These are phyloP conservation scores for Leucocoprinus sp. DNA, from an alignment of 768 basidiomycete genomes.

Conservation along the genomic window DNA sequence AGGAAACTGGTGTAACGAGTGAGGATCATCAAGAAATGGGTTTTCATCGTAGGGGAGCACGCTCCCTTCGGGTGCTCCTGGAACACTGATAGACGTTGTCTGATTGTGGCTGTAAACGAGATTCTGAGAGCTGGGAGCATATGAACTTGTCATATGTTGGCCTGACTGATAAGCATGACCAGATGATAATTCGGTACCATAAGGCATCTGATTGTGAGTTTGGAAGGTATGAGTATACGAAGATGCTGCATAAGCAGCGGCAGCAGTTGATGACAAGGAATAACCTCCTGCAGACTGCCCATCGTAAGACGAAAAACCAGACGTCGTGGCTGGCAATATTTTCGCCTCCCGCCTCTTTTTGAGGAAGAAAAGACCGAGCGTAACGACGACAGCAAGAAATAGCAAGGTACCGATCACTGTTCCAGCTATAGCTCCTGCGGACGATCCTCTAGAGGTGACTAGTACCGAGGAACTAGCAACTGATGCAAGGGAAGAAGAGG, in stretches of 20 bases:
- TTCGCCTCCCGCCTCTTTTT: slow-evolving; percentile 17
- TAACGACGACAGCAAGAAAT: slow-evolving; percentile 43
- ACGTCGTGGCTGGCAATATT: slow-evolving; percentile 10
- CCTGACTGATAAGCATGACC: slow-evolving; percentile 7
- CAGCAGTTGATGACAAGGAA: slow-evolving; percentile 4
- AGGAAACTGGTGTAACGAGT: slow-evolving; percentile 7
- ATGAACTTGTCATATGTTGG: slow-evolving; percentile 14
- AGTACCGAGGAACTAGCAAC: slow-evolving; percentile 1
- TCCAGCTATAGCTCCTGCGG: slow-evolving; percentile 42
- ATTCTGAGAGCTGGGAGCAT: slow-evolving; percentile 19
- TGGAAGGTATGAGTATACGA: background rate
- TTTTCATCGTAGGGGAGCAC: slow-evolving; percentile 15
- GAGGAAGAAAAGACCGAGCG: slow-evolving; percentile 45
- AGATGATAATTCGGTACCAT: background rate
- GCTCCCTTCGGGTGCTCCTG: slow-evolving; percentile 4
- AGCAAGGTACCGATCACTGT: slow-evolving; percentile 45
- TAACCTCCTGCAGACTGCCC: background rate
- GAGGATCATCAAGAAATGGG: slow-evolving; percentile 22
- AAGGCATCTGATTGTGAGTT: slow-evolving; percentile 1
- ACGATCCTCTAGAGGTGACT: slow-evolving; percentile 16
- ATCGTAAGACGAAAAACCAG: slow-evolving; percentile 4
- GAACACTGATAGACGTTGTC: slow-evolving; percentile 1
- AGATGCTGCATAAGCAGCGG: slow-evolving; percentile 3
- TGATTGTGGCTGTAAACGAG: slow-evolving; percentile 3
- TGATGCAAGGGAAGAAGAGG: slow-evolving; percentile 13